Evolutionary conservation across 1,284 basidiomycete genomes (phyloP), one percentile per base, ranked within the genome.

Genomic region (Naganishia cerealis): DNA sequence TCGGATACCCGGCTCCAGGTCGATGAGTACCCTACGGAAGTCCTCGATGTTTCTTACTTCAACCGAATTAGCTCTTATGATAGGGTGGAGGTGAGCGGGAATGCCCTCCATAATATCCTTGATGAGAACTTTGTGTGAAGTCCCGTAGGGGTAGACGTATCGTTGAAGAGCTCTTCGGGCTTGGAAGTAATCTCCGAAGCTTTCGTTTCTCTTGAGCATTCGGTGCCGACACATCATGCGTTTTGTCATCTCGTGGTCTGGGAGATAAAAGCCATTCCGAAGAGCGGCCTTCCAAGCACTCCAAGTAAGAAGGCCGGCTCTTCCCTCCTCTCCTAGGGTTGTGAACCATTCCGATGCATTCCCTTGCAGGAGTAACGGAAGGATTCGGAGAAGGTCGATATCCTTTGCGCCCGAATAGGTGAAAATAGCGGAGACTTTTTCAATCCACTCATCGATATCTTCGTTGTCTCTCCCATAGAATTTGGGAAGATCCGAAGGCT

Each of bases 371-470:
- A 68, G 16, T 21, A 62, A 24, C 24, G 67, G 67, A 8, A 67
- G n/a, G n/a, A n/a, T n/a, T n/a, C n/a, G n/a, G n/a, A n/a, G n/a
- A n/a, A n/a, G n/a, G n/a, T n/a, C n/a, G n/a, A n/a, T n/a, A n/a
- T n/a, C n/a, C n/a, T n/a, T n/a, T n/a, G n/a, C n/a, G n/a, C n/a
- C n/a, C n/a, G n/a, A n/a, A n/a, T n/a, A 26, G 9, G 40, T 33
- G 29, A 15, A 42, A 21, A 68, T 59, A 24, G 67, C 58, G 21
- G 57, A 42, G 39, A 63, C 39, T 33, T 68, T 43, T 39, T 62
- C 58, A 21, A 68, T 68, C 56, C 56, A 68, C n/a, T 43, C 18
- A 29, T 68, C 67, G 18, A 63, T 29, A n/a, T 62, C 57, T 48
- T 68, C 67, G 7, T n/a, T 58, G 33, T 54, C 52, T 54, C 21